These are phyloP conservation scores for Brasenia schreberi DNA, from an alignment of 164 flowering plant genomes.

Conservation along the genomic window DNA sequence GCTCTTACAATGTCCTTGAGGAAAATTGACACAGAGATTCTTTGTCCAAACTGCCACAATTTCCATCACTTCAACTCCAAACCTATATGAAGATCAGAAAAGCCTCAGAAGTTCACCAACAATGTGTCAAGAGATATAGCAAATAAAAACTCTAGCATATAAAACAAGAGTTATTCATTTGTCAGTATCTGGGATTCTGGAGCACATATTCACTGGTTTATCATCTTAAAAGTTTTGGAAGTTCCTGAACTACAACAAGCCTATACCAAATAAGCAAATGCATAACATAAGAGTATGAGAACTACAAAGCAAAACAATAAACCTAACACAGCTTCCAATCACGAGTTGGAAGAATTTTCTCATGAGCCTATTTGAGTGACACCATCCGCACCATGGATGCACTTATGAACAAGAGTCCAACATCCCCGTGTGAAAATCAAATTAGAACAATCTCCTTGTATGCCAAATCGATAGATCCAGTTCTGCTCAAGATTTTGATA, in stretches of 20 bases:
- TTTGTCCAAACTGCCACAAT: constrained; percentile 78
- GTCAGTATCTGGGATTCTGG: no score
- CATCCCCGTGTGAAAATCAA: not conserved
- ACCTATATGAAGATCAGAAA: constrained; percentile 35
- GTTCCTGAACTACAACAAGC: not conserved
- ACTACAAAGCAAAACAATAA: no score
- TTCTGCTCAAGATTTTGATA: not conserved
- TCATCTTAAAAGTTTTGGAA: not conserved
- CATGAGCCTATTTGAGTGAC: not conserved
- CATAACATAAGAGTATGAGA: no score
- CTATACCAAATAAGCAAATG: no score
- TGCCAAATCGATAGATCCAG: not conserved
- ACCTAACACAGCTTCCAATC: no score
- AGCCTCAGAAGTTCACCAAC: not conserved
- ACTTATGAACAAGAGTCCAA: not conserved
- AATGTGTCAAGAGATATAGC: not conserved
- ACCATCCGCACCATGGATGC: not conserved
- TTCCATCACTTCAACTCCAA: constrained; percentile 96
- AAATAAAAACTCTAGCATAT: not conserved
- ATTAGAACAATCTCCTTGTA: not conserved
- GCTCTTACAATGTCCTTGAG: constrained; percentile 38
- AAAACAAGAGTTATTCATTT: no score
- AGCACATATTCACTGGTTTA: not conserved
- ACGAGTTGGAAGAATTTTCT: no score
- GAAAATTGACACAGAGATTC: constrained; percentile 48